Evolutionary conservation across 129 eudicot species (phyloP).

Genomic region (Lactuca saligna): DNA sequence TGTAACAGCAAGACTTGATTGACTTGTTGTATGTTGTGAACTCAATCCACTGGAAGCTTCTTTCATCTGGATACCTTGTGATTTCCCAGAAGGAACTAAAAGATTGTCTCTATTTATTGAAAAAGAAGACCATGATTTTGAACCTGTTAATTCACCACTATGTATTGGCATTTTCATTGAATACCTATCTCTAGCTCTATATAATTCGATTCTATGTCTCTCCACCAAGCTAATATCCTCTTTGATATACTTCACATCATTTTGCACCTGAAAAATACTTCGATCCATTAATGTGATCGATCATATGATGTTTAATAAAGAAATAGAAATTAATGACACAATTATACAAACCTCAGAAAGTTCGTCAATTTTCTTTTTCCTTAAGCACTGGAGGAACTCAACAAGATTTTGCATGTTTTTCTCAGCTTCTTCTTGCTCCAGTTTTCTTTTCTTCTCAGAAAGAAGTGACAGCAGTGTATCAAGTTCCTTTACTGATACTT

Average conservation of each 20-base stretch:
- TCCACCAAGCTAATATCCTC: constrained; percentile 71
- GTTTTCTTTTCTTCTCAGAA: constrained; percentile 76
- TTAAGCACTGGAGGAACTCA: constrained; percentile 64
- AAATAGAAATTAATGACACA: constrained; percentile 6
- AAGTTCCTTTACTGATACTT: constrained; percentile 85
- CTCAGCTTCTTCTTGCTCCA: constrained; percentile 98
- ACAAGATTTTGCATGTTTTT: constrained; percentile 75
- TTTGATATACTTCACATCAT: constrained; percentile 62
- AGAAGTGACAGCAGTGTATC: constrained; percentile 65
- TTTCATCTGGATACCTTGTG: constrained; percentile 44
- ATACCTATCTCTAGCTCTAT: constrained; percentile 61
- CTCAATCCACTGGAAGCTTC: constrained; percentile 53
- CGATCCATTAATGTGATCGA: constrained; percentile 10
- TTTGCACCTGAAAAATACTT: constrained; percentile 49
- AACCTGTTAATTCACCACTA: constrained; percentile 39
- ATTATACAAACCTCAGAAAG: constrained; percentile 67
- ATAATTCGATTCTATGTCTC: constrained; percentile 53
- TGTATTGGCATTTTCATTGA: constrained; percentile 49
- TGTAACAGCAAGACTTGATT: constrained; percentile 62
- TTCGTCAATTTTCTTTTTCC: constrained; percentile 79
- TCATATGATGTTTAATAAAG: background rate
- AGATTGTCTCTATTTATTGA: constrained; percentile 47
- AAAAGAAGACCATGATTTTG: constrained; percentile 47
- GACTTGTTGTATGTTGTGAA: constrained; percentile 60
- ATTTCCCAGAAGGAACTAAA: constrained; percentile 44